These are phyloP conservation scores for Morella rubra DNA, from an alignment of 306 rosid species.

Conservation along the genomic window DNA sequence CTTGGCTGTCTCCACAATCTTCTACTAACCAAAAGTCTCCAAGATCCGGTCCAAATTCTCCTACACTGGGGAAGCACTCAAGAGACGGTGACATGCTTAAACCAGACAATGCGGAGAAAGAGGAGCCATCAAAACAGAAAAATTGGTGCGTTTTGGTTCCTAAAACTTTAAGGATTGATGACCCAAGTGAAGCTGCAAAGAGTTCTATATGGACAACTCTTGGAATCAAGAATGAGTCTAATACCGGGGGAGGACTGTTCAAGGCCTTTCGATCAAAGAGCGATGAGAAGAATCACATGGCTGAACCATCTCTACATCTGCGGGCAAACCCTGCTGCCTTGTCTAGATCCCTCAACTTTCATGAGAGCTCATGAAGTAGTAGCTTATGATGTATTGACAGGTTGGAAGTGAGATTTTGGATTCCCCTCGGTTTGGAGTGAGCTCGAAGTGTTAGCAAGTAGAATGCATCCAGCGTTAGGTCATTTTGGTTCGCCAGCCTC, in stretches of 20 bases:
- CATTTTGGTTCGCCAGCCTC: constrained; percentile 31
- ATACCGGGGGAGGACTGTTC: constrained; percentile 54
- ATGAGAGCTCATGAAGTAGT: constrained; percentile 55
- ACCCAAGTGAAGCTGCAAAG: constrained; percentile 88
- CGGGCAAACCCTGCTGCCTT: constrained; percentile 92
- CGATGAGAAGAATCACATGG: constrained; percentile 39
- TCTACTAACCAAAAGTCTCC: constrained; percentile 41
- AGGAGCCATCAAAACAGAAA: constrained; percentile 49
- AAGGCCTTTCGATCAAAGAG: constrained; percentile 66
- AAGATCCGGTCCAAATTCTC: constrained; percentile 44
- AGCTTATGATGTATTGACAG: neutral
- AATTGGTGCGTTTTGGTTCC: constrained; percentile 75
- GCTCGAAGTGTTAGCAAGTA: constrained; percentile 39
- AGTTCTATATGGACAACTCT: constrained; percentile 94
- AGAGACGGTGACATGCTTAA: constrained; percentile 53
- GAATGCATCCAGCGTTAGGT: constrained; percentile 24
- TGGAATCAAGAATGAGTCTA: constrained; percentile 79
- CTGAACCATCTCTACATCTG: constrained; percentile 54
- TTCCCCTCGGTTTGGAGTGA: constrained; percentile 27
- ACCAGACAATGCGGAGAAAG: constrained; percentile 34
- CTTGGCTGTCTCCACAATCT: constrained; percentile 65
- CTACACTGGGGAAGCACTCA: constrained; percentile 67
- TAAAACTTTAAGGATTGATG: constrained; percentile 81
- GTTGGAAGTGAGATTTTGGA: constrained; percentile 20
- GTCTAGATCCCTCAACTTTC: constrained; percentile 77